These are phyloP conservation scores for Candida sp. DNA, from an alignment of 1,139 yeast genomes.

Conservation along the genomic window DNA sequence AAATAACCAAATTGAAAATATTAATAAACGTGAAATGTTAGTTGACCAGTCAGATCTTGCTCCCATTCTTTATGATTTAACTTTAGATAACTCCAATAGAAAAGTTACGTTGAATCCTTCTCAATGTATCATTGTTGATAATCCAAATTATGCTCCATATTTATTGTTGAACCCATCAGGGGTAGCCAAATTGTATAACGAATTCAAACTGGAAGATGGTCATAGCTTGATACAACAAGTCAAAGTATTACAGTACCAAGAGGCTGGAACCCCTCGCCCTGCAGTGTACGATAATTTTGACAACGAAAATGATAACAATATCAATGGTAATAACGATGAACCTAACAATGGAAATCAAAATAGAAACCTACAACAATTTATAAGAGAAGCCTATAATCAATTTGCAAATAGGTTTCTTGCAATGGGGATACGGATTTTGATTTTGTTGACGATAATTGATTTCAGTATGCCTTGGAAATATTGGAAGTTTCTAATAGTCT, in stretches of 20 bases:
- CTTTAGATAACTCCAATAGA: slow-evolving; percentile 5
- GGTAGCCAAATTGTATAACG: slow-evolving; percentile 20
- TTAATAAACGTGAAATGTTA: slow-evolving; percentile 11
- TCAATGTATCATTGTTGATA: slow-evolving; percentile 43
- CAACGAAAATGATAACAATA: background rate
- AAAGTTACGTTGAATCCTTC: slow-evolving; percentile 29
- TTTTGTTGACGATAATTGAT: slow-evolving; percentile 3
- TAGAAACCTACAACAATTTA: background rate
- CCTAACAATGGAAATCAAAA: background rate
- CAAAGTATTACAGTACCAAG: slow-evolving; percentile 10
- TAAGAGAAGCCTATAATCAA: slow-evolving; percentile 1
- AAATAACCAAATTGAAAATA: slow-evolving; percentile 4
- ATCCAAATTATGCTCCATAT: slow-evolving; percentile 33
- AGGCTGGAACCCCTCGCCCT: background rate
- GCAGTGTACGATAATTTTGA: background rate
- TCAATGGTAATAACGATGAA: background rate
- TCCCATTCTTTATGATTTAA: slow-evolving; percentile 16
- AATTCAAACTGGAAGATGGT: slow-evolving; percentile 12
- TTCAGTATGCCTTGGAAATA: slow-evolving; percentile 2
- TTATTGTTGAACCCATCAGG: slow-evolving; percentile 36
- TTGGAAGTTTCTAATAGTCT: slow-evolving; percentile 1
- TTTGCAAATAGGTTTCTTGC: slow-evolving; percentile 8
- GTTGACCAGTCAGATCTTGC: slow-evolving; percentile 23
- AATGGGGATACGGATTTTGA: slow-evolving; percentile 4
- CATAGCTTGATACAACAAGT: slow-evolving; percentile 19